Percentiles rank a stretch among this genome's conserved stretches.
These are phyloP conservation scores for Mycosphaerelloides madeirae DNA, from an alignment of 2,329 filamentous ascomycete species.

Conservation along the genomic window DNA sequence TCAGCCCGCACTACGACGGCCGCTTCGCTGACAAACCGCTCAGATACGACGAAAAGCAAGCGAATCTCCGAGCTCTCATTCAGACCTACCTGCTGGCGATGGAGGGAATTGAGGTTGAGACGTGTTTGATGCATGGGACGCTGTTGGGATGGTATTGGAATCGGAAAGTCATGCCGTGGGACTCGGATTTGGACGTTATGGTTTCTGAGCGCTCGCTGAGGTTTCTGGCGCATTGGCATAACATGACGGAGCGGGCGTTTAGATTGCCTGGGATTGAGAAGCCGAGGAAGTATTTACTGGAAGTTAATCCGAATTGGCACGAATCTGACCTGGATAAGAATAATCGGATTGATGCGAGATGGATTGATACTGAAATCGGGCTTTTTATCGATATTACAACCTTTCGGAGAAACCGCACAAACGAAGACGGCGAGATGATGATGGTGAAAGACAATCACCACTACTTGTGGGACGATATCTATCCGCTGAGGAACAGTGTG, in stretches of 20 bases:
- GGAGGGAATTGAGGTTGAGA: constrained; percentile 53
- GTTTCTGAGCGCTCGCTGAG: constrained; percentile 52
- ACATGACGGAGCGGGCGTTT: constrained; percentile 55
- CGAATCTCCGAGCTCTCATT: constrained; percentile 49
- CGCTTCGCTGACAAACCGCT: constrained; percentile 49
- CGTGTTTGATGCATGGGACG: constrained; percentile 61
- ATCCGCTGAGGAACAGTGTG: constrained; percentile 50
- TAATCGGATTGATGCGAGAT: constrained; percentile 58
- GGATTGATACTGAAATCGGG: constrained; percentile 57
- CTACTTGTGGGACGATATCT: constrained; percentile 52
- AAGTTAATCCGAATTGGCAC: constrained; percentile 56
- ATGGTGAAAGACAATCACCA: constrained; percentile 56
- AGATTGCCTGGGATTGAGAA: constrained; percentile 21
- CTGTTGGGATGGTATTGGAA: constrained; percentile 62
- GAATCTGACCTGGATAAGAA: constrained; percentile 42
- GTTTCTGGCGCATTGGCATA: constrained; percentile 56
- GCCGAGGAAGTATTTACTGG: constrained; percentile 47
- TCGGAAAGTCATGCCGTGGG: constrained; percentile 57
- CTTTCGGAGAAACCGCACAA: constrained; percentile 44
- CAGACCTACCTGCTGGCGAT: constrained; percentile 55
- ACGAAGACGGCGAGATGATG: constrained; percentile 42
- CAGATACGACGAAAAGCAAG: constrained; percentile 43
- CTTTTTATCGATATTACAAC: constrained; percentile 60
- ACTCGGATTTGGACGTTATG: constrained; percentile 57
- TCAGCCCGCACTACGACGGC: constrained; percentile 55